Conservation (phyloP, 2,329 filamentous ascomycete genomes). For the Microcyclospora tardicrescens region DNA sequence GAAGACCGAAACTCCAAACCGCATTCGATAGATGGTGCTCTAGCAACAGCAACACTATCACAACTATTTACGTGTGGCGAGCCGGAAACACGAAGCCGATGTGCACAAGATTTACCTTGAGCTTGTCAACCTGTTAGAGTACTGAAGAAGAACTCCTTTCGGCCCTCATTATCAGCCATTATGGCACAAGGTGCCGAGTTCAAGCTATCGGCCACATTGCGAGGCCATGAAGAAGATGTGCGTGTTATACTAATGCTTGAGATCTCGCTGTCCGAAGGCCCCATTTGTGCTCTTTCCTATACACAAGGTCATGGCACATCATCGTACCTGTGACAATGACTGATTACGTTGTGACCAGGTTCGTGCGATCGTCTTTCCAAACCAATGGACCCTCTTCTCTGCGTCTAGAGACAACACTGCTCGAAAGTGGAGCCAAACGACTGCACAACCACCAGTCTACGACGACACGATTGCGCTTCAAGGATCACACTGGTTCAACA, state of each 20-base stretch:
- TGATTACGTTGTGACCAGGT: slow-evolving; percentile 45
- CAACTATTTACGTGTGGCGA: too few species aligned
- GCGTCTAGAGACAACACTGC: slow-evolving; percentile 88
- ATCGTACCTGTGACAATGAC: neutral
- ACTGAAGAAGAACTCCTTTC: slow-evolving; percentile 6
- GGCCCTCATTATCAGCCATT: neutral
- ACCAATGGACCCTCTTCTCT: slow-evolving; percentile 59
- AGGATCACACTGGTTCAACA: slow-evolving; percentile 77
- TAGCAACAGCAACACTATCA: too few species aligned
- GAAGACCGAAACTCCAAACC: neutral
- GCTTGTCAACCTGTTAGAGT: neutral
- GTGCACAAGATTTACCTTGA: too few species aligned
- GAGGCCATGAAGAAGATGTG: slow-evolving; percentile 90
- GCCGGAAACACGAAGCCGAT: too few species aligned
- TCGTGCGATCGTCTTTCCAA: slow-evolving; percentile 69
- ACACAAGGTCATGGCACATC: neutral
- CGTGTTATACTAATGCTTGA: slow-evolving; percentile 22
- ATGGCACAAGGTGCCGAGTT: slow-evolving; percentile 42
- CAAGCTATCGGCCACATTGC: slow-evolving; percentile 82
- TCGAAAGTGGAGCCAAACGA: slow-evolving; percentile 64
- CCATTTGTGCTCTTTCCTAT: neutral
- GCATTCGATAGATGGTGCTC: too few species aligned
- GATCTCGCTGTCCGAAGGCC: neutral
- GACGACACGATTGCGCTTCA: slow-evolving; percentile 68
- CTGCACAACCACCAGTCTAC: slow-evolving; percentile 54